These are phyloP conservation scores for Mycotypha africana DNA, from an alignment of 371 early-diverging fungal species.

Conservation along the genomic window DNA sequence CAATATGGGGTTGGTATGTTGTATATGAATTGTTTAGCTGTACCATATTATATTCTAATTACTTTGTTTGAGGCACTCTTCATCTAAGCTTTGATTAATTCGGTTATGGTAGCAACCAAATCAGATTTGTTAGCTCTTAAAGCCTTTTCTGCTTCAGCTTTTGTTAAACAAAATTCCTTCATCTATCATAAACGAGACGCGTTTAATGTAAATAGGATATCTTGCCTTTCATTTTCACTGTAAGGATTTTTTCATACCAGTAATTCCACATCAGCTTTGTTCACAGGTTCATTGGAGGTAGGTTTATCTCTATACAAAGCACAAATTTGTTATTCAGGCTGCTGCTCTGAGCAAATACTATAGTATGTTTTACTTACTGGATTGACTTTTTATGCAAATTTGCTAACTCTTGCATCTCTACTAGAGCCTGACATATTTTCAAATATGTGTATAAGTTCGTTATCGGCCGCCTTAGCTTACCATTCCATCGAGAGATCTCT, in stretches of 20 bases:
- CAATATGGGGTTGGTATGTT: neutral
- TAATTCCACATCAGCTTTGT: slow-evolving; percentile 17
- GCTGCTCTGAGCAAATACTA: neutral
- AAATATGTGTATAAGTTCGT: neutral
- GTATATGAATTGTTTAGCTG: too few relatives aligned
- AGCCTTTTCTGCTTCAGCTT: slow-evolving; percentile 32
- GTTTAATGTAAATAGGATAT: neutral
- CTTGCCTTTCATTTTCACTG: neutral
- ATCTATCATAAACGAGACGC: slow-evolving; percentile 5
- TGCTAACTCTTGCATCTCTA: slow-evolving; percentile 12
- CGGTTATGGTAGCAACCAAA: slow-evolving; percentile 32
- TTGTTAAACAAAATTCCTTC: slow-evolving; percentile 38
- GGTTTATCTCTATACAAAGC: slow-evolving; percentile 4
- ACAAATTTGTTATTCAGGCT: neutral
- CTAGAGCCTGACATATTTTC: slow-evolving; percentile 3
- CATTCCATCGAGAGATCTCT: too few relatives aligned
- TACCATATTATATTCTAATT: too few relatives aligned
- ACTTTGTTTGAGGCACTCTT: neutral
- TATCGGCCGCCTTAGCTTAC: too few relatives aligned
- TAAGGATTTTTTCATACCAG: slow-evolving; percentile 8
- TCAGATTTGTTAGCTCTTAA: slow-evolving; percentile 36
- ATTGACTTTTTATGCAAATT: slow-evolving; percentile 11
- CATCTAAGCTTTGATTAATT: slow-evolving; percentile 23
- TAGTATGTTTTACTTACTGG: slow-evolving; percentile 2
- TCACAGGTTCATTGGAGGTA: slow-evolving; percentile 4